Evolutionary conservation across 306 rosid genomes (phyloP).

Genomic region (Castanopsis chinensis): DNA sequence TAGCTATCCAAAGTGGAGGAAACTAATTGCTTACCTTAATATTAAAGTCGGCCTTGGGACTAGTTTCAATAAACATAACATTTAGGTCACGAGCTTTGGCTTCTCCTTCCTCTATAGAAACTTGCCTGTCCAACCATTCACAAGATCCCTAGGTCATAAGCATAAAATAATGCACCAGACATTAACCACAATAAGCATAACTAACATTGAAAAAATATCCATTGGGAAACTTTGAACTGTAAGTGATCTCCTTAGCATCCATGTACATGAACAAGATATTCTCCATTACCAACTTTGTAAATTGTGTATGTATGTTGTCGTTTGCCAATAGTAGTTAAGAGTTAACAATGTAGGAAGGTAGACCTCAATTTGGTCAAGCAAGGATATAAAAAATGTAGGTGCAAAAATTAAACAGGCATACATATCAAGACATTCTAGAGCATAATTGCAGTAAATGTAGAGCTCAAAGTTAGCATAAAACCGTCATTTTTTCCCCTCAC

Average conservation of each 20-base stretch:
- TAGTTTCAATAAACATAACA: no score
- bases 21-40: not conserved
- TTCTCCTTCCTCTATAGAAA: no score
- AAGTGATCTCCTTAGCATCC: not conserved
- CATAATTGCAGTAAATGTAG: not conserved
- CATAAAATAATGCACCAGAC: constrained; percentile 8
- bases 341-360: not conserved
- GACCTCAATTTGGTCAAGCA: not conserved
- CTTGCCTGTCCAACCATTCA: no score
- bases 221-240: not conserved
- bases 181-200: constrained; percentile 1
- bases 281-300: not conserved
- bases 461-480: not conserved
- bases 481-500: not conserved
- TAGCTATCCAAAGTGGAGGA: no score
- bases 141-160: not conserved
- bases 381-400: not conserved
- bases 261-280: not conserved
- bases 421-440: not conserved
- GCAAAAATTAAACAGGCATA: not conserved
- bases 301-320: not conserved
- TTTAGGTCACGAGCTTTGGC: no score
- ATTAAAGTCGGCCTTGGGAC: no score
- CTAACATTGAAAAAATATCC: not conserved
- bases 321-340: not conserved